phyloP scores from a whole-genome alignment of 371 early-diverging fungal species.

The Chytridium lagenaria region DNA sequence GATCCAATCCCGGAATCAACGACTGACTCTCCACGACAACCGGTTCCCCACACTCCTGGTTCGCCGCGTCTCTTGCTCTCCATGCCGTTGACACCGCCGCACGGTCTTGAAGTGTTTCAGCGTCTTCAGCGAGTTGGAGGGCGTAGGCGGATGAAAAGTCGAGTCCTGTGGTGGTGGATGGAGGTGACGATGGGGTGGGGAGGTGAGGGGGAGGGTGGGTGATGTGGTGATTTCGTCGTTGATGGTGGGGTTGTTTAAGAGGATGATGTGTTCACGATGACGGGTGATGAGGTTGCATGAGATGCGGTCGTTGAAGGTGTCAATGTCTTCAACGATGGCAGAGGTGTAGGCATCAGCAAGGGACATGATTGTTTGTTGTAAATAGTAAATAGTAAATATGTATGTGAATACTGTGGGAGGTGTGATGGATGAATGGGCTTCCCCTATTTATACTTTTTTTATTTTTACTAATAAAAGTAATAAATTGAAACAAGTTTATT shows the following conservation, averaged over 20 bases:
- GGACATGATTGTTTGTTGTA: too few species aligned
- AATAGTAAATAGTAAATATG: too few species aligned
- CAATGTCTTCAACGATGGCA: slow-evolving; percentile 7
- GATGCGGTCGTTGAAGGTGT: slow-evolving; percentile 13
- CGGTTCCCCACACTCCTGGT: neutral
- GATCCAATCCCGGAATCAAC: slow-evolving; percentile 13
- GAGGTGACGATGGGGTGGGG: neutral
- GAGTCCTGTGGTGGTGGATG: neutral
- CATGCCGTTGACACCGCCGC: slow-evolving; percentile 2
- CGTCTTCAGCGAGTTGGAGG: neutral
- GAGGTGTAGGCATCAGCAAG: neutral
- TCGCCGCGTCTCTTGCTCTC: slow-evolving; percentile 4
- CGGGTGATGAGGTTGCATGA: slow-evolving; percentile 17
- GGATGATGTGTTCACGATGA: neutral
- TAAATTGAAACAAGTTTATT: neutral
- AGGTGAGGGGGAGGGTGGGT: neutral
- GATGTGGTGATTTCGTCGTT: neutral
- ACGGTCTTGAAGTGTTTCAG: neutral
- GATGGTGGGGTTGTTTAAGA: neutral
- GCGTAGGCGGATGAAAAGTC: neutral
- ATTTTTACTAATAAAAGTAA: neutral
- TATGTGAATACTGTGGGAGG: too few species aligned
- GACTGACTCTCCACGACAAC: neutral
- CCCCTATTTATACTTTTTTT: neutral
- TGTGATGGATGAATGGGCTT: neutral